These are phyloP conservation scores for Trichoderma afroharzianum DNA, from an alignment of 2,329 filamentous ascomycete species.

Conservation along the genomic window DNA sequence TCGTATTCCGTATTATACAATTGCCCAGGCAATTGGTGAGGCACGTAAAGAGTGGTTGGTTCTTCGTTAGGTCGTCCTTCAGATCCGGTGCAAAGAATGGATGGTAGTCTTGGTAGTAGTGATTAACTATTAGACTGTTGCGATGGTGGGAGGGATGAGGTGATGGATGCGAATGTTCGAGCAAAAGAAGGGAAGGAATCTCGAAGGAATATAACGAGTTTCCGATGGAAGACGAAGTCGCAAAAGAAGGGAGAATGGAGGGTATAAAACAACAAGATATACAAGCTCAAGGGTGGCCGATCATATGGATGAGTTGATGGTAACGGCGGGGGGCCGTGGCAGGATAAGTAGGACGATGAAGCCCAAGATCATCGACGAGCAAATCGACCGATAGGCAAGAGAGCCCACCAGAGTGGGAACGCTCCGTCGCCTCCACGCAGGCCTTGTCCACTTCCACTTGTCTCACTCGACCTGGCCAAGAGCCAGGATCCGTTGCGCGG, in stretches of 20 bases:
- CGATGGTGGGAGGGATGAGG: conserved; percentile 23
- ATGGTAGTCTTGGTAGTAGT: conserved; percentile 32
- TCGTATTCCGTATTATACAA: conserved; percentile 15
- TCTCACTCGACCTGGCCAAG: conserved; percentile 45
- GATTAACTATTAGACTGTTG: conserved; percentile 30
- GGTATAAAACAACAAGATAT: conserved; percentile 44
- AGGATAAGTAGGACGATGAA: conserved; percentile 47
- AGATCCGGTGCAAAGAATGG: conserved; percentile 40
- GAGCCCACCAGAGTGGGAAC: conserved; percentile 18
- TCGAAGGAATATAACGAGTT: conserved; percentile 34
- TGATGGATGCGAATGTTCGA: conserved; percentile 20
- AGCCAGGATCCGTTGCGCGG: conserved; percentile 23
- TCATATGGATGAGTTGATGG: conserved; percentile 42
- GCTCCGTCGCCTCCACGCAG: conserved; percentile 38
- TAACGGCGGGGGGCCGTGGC: conserved; percentile 41
- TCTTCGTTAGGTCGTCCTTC: conserved; percentile 19
- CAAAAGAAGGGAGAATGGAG: conserved; percentile 50
- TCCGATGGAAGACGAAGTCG: conserved; percentile 31
- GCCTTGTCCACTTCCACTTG: conserved; percentile 31
- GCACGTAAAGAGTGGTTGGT: conserved; percentile 17
- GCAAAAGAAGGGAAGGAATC: conserved; percentile 45
- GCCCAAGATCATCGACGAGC: conserved; percentile 37
- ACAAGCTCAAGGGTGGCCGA: conserved; percentile 43
- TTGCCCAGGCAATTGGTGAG: conserved; percentile 15
- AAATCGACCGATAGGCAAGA: conserved; percentile 20